phyloP scores from a whole-genome alignment of 805 yeast genomes.

The Cyberlindnera bimundalis region DNA sequence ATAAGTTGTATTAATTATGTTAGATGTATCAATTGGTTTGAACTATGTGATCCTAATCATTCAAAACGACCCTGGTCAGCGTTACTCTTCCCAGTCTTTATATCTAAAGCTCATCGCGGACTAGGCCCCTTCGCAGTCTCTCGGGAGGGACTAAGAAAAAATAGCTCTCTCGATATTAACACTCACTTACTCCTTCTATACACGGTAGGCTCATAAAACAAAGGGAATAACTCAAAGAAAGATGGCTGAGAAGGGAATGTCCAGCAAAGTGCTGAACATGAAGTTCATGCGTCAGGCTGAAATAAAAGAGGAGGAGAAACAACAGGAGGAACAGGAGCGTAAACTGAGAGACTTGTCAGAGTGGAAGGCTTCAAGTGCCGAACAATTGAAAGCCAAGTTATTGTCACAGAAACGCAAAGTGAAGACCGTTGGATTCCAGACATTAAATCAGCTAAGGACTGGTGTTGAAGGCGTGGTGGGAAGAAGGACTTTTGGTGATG shows the following conservation, averaged over 20 bases:
- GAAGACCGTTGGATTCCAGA: conserved; percentile 39
- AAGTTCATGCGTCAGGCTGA: conserved; percentile 59
- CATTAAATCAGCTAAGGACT: conserved; percentile 31
- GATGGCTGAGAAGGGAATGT: conserved; percentile 31
- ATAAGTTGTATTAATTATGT: no score
- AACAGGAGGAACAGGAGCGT: conserved; percentile 33
- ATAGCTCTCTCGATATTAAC: no score
- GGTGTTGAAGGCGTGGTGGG: conserved; percentile 17
- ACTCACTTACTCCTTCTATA: no score
- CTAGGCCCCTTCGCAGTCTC: no score
- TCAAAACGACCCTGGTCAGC: no score
- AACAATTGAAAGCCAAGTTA: conserved; percentile 28
- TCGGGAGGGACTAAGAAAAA: no score
- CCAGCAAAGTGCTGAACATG: conserved; percentile 80
- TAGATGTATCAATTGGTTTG: no score
- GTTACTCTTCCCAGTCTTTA: no score
- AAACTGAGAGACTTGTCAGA: conserved; percentile 42
- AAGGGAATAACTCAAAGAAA: neutral
- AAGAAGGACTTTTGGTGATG: conserved; percentile 30
- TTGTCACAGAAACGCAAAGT: conserved; percentile 30
- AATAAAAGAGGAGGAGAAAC: conserved; percentile 30
- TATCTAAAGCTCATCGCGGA: no score
- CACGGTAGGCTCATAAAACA: no score
- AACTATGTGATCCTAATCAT: no score
- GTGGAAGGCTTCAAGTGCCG: conserved; percentile 29